Percentiles rank a stretch among this genome's conserved stretches.
These are phyloP conservation scores for Aspergillus sp. DNA, from an alignment of 2,329 filamentous ascomycete genomes.

Conservation along the genomic window DNA sequence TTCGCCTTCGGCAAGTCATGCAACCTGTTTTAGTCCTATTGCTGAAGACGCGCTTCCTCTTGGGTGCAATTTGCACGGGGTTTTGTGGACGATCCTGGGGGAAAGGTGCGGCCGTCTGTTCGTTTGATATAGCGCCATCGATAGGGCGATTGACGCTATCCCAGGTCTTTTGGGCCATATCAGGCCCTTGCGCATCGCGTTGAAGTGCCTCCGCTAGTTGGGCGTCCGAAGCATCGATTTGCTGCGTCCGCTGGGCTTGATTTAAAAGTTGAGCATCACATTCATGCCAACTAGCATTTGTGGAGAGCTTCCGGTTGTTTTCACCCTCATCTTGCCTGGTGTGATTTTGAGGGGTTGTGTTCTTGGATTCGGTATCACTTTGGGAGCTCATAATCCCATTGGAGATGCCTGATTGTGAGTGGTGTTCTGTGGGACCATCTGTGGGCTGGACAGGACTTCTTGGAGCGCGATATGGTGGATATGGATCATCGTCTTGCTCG, in stretches of 20 bases:
- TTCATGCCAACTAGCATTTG: constrained; percentile 36
- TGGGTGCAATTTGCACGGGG: constrained; percentile 41
- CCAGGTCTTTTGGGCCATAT: constrained; percentile 32
- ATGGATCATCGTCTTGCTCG: constrained; percentile 44
- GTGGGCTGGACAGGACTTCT: constrained; percentile 39
- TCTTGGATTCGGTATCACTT: constrained; percentile 21
- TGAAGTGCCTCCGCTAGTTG: constrained; percentile 54
- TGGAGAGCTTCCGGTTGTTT: constrained; percentile 25
- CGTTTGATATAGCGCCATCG: constrained; percentile 35
- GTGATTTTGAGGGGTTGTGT: constrained; percentile 21
- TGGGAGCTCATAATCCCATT: constrained; percentile 21
- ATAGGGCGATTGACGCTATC: constrained; percentile 36
- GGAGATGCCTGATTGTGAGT: constrained; percentile 18
- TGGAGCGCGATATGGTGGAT: constrained; percentile 35
- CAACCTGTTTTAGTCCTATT: constrained; percentile 96
- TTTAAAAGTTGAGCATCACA: constrained; percentile 44
- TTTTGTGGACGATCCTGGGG: constrained; percentile 32
- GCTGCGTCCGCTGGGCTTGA: constrained; percentile 49
- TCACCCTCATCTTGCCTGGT: constrained; percentile 32
- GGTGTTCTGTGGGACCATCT: constrained; percentile 33
- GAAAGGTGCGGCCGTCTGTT: constrained; percentile 37
- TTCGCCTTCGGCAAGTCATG: constrained; percentile 83
- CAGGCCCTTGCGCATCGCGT: constrained; percentile 48
- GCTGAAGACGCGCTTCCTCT: constrained; percentile 67
- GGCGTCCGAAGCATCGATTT: constrained; percentile 49